These are phyloP conservation scores for Arxiozyma telluris DNA, from an alignment of 1,139 yeast genomes.

Conservation along the genomic window DNA sequence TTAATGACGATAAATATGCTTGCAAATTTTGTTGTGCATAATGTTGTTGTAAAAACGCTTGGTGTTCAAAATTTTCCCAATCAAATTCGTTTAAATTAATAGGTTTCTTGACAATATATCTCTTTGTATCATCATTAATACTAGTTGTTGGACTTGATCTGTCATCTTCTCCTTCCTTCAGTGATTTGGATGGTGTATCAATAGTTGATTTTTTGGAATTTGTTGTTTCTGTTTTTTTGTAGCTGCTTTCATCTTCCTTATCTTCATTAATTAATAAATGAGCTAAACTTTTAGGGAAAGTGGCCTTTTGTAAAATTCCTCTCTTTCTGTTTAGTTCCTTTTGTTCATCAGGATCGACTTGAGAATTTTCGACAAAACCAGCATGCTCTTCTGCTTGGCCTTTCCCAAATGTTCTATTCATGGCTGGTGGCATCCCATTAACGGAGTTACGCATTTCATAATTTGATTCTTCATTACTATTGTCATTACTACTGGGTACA, in stretches of 20 bases:
- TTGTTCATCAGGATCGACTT: constrained; percentile 40
- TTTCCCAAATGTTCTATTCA: constrained; percentile 35
- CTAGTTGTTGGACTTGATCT: background rate
- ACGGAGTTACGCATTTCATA: background rate
- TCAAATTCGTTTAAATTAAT: constrained; percentile 30
- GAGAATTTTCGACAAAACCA: constrained; percentile 28
- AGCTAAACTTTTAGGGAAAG: constrained; percentile 43
- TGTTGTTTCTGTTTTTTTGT: background rate
- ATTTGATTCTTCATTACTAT: background rate
- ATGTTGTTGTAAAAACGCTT: constrained; percentile 31
- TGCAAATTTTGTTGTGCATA: constrained; percentile 30
- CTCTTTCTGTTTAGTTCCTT: constrained; percentile 38
- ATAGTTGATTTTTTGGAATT: background rate
- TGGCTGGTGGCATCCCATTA: constrained; percentile 47
- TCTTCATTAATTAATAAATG: constrained; percentile 34
- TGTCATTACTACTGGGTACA: background rate
- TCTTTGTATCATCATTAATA: constrained; percentile 4
- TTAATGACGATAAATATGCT: constrained; percentile 24
- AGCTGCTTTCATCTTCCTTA: constrained; percentile 8
- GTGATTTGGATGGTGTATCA: background rate
- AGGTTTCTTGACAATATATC: constrained; percentile 29
- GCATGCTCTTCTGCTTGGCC: constrained; percentile 25
- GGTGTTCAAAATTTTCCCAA: constrained; percentile 30
- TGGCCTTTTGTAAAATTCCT: constrained; percentile 39
- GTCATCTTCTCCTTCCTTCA: constrained; percentile 8